A percentile compares a stretch with the other conserved stretches of the same genome.
Evolutionary conservation across 2,329 filamentous ascomycete genomes (phyloP).

Genomic region (Rhinocladiella similis): DNA sequence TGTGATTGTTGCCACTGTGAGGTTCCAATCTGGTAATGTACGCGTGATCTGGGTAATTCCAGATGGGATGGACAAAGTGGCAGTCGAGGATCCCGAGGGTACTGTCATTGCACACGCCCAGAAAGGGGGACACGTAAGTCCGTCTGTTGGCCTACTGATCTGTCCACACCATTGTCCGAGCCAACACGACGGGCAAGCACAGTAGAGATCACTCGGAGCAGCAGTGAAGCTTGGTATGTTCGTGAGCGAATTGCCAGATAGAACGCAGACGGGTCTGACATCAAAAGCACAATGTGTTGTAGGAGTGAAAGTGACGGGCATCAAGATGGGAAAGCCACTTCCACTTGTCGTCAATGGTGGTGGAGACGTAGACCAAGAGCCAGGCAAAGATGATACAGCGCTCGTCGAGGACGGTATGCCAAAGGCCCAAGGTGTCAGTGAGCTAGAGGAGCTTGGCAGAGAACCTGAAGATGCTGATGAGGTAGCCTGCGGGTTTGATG

Average conservation of each 20-base stretch:
- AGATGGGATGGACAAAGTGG: not conserved
- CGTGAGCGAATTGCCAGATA: not conserved
- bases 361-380: not conserved
- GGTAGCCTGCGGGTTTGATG: too few relatives aligned
- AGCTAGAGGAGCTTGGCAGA: too few relatives aligned
- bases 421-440: too few relatives aligned
- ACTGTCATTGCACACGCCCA: conserved; percentile 9
- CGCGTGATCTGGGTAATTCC: not conserved
- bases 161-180: conserved; percentile 1
- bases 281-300: not conserved
- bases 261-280: not conserved
- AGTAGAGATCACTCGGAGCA: not conserved
- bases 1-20: not conserved
- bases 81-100: not conserved
- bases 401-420: too few relatives aligned
- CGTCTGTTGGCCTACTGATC: not conserved
- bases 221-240: not conserved
- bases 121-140: conserved; percentile 5
- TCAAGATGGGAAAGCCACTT: not conserved
- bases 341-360: not conserved
- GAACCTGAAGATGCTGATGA: too few relatives aligned
- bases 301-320: not conserved
- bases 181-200: not conserved
- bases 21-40: not conserved
- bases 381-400: too few relatives aligned